phyloP scores from a whole-genome alignment of 176 grass and related monocot genomes.

The Aegilops tauschii region DNA sequence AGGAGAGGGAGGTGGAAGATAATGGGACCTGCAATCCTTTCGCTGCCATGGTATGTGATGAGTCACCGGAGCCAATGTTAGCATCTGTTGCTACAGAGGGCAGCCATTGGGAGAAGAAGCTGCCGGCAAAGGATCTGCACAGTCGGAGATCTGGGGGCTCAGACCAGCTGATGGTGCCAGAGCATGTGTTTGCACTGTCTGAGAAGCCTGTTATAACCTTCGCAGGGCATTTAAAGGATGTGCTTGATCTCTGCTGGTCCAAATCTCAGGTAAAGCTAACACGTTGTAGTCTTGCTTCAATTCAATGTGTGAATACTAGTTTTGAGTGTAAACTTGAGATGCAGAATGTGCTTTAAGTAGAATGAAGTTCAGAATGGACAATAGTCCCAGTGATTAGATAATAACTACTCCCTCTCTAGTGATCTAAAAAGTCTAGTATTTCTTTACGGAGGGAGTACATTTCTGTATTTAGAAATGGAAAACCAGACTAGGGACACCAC shows the following conservation, averaged over 20 bases:
- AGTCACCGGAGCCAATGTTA: conserved; percentile 29
- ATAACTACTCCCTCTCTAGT: neutral
- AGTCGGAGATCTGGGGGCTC: conserved; percentile 40
- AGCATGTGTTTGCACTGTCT: conserved; percentile 83
- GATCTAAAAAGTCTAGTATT: too few species aligned
- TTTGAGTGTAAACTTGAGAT: neutral
- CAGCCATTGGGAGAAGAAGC: conserved; percentile 72
- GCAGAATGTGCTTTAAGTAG: neutral
- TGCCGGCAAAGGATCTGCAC: conserved; percentile 31
- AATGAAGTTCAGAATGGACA: conserved; percentile 11
- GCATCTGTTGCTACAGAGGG: conserved; percentile 17
- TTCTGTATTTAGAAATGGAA: neutral
- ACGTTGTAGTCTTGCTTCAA: conserved; percentile 11
- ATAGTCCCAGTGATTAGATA: conserved; percentile 1
- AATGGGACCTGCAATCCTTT: conserved; percentile 51
- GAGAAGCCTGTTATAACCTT: conserved; percentile 90
- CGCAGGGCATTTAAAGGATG: conserved; percentile 72
- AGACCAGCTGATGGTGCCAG: conserved; percentile 68
- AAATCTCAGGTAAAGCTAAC: conserved; percentile 74
- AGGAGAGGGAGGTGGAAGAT: conserved; percentile 32
- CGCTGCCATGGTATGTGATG: conserved; percentile 45
- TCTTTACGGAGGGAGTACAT: neutral
- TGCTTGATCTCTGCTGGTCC: conserved; percentile 98
- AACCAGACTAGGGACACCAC: neutral
- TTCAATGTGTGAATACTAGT: conserved; percentile 19